A percentile compares a stretch with the other conserved stretches of the same genome.
Conservation (phyloP, 768 basidiomycete genomes). For the Lentinula detonsa region DNA sequence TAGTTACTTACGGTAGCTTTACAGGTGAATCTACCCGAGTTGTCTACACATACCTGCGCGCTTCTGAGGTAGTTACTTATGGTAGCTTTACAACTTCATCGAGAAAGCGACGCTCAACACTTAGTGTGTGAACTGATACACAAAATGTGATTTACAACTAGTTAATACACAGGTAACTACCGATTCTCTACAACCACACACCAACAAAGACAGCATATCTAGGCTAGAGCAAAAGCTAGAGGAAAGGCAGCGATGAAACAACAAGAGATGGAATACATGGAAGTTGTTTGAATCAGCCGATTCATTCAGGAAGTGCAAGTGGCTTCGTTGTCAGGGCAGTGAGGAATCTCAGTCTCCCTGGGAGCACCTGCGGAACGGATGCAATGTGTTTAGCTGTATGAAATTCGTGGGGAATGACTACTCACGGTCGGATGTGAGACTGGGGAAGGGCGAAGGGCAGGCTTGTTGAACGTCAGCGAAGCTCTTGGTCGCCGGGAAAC, state of each 20-base stretch:
- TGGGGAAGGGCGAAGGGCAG: conserved; percentile 3
- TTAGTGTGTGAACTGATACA: not conserved
- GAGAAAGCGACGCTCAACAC: too few species aligned
- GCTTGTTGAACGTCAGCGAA: not conserved
- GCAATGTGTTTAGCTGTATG: not conserved
- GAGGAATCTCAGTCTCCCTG: not conserved
- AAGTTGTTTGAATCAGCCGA: not conserved
- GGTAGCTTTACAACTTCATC: too few species aligned
- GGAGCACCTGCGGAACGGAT: not conserved
- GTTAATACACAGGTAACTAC: not conserved
- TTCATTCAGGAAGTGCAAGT: not conserved
- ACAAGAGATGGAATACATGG: not conserved
- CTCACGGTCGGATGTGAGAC: conserved; percentile 2
- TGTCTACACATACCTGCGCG: too few species aligned
- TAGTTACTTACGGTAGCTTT: too few species aligned
- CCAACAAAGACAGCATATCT: not conserved
- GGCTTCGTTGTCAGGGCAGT: not conserved
- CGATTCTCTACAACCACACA: not conserved
- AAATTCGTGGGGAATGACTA: not conserved
- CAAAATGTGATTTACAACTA: not conserved
- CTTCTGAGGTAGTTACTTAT: too few species aligned
- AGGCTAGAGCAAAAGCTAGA: not conserved
- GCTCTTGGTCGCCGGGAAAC: conserved; percentile 4
- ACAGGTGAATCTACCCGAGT: too few species aligned
- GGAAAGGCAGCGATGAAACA: not conserved